Percentiles rank a stretch among this genome's conserved stretches.
Conservation (phyloP, 768 basidiomycete species). For the Naganishia vishniacii region DNA sequence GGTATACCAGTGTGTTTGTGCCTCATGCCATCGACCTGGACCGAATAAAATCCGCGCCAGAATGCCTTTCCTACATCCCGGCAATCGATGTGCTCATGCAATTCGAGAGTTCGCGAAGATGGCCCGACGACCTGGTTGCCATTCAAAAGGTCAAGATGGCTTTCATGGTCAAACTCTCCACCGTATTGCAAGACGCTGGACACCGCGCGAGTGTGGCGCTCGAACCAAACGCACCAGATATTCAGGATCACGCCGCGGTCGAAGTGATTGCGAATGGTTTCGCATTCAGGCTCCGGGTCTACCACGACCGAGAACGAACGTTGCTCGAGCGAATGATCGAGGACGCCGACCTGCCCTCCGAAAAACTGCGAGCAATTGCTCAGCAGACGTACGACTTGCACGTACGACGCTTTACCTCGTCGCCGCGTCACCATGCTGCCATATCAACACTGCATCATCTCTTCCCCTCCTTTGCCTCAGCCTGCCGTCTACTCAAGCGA, state of each 20-base stretch:
- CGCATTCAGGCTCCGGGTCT: constrained; percentile 77
- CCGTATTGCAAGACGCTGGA: constrained; percentile 50
- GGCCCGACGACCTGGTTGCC: constrained; percentile 90
- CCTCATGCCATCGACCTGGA: constrained; percentile 65
- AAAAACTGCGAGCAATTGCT: constrained; percentile 28
- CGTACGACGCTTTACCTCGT: constrained; percentile 66
- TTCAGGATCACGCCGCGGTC: constrained; percentile 65
- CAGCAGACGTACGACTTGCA: constrained; percentile 55
- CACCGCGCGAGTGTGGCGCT: constrained; percentile 17
- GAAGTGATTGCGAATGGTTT: constrained; percentile 81
- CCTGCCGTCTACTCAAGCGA: constrained; percentile 80
- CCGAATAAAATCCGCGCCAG: constrained; percentile 50
- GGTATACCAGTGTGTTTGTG: constrained; percentile 75
- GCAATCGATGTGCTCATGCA: constrained; percentile 72
- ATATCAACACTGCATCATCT: constrained; percentile 73
- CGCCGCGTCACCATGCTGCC: constrained; percentile 77
- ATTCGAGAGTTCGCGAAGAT: constrained; percentile 84
- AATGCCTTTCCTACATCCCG: constrained; percentile 62
- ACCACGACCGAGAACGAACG: constrained; percentile 76
- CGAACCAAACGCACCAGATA: constrained; percentile 50
- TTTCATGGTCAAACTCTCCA: constrained; percentile 74
- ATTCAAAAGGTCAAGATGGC: constrained; percentile 93
- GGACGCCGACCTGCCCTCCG: constrained; percentile 48
- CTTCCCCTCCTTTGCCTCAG: constrained; percentile 71
- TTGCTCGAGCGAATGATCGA: constrained; percentile 65